phyloP scores from a whole-genome alignment of 768 basidiomycete genomes.

The Stropharia rugosoannulata region DNA sequence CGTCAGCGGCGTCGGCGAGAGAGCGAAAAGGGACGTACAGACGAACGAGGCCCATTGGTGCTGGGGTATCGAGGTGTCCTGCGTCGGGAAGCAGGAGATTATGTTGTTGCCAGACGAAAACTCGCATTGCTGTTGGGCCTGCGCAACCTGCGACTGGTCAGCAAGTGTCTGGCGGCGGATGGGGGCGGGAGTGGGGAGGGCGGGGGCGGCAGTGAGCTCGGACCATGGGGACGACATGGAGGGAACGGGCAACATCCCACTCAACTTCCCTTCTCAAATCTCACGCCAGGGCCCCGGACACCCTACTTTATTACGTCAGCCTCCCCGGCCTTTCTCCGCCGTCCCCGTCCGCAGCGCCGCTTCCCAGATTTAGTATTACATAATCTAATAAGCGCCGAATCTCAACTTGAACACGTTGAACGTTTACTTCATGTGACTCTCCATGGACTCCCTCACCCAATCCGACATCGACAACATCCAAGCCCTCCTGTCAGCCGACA shows the following conservation, averaged over 20 bases:
- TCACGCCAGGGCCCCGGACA: constrained; percentile 6
- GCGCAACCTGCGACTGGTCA: constrained; percentile 31
- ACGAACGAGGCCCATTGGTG: constrained; percentile 75
- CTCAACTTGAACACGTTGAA: too few relatives aligned
- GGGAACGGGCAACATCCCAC: neutral
- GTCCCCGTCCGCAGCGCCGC: too few relatives aligned
- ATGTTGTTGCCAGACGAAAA: constrained; percentile 64
- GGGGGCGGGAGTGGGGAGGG: neutral
- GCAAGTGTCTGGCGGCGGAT: constrained; percentile 34
- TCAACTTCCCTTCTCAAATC: constrained; percentile 1
- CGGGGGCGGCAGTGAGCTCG: neutral
- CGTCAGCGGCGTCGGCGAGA: constrained; percentile 9
- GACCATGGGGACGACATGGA: constrained; percentile 6
- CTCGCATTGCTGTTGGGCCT: constrained; percentile 53
- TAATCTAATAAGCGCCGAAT: too few relatives aligned
- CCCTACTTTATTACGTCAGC: neutral
- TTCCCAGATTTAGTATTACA: too few relatives aligned
- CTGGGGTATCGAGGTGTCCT: constrained; percentile 60
- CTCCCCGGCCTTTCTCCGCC: too few relatives aligned
- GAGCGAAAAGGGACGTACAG: constrained; percentile 72
- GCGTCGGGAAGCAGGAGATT: constrained; percentile 74
- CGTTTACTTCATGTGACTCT: too few relatives aligned
- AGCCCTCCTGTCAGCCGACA: too few relatives aligned
- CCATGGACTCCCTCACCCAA: too few relatives aligned
- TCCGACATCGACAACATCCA: too few relatives aligned